Evolutionary conservation across 2,329 filamentous ascomycete species (phyloP).

Genomic region (Claviceps quebecensis): DNA sequence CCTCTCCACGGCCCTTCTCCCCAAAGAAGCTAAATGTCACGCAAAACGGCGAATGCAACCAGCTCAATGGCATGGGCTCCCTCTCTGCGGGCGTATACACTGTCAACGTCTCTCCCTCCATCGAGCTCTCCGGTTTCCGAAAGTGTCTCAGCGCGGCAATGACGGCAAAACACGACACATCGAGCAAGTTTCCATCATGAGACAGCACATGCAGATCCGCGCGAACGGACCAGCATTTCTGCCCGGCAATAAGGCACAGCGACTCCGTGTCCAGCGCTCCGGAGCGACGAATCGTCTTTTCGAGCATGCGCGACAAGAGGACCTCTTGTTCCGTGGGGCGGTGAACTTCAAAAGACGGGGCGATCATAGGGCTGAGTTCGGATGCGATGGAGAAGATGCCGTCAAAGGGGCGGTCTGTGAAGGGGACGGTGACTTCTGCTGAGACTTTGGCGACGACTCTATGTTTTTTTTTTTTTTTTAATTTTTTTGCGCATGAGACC

Average conservation of each 20-base stretch:
- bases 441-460: conserved; percentile 78
- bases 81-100: conserved; percentile 75
- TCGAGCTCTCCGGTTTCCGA: conserved; percentile 73
- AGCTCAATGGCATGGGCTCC: conserved; percentile 77
- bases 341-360: conserved; percentile 77
- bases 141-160: conserved; percentile 86
- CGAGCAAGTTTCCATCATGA: conserved; percentile 80
- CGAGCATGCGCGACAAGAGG: conserved; percentile 73
- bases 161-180: conserved; percentile 73
- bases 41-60: conserved; percentile 85
- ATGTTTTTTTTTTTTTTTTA: neutral
- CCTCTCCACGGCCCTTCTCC: conserved; percentile 43
- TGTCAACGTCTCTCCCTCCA: conserved; percentile 71
- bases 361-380: conserved; percentile 84
- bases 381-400: conserved; percentile 87
- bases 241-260: conserved; percentile 78
- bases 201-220: conserved; percentile 86
- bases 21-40: conserved; percentile 79
- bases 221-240: conserved; percentile 83
- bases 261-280: conserved; percentile 91
- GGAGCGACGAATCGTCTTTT: conserved; percentile 87
- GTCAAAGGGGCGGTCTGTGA: conserved; percentile 81
- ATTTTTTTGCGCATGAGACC: neutral
- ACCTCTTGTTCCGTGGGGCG: conserved; percentile 73
- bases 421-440: conserved; percentile 75